Evolutionary conservation across 2,329 filamentous ascomycete genomes (phyloP), one percentile per base, ranked within the genome.

Genomic region (Ophiocordyceps camponoti-floridani): DNA sequence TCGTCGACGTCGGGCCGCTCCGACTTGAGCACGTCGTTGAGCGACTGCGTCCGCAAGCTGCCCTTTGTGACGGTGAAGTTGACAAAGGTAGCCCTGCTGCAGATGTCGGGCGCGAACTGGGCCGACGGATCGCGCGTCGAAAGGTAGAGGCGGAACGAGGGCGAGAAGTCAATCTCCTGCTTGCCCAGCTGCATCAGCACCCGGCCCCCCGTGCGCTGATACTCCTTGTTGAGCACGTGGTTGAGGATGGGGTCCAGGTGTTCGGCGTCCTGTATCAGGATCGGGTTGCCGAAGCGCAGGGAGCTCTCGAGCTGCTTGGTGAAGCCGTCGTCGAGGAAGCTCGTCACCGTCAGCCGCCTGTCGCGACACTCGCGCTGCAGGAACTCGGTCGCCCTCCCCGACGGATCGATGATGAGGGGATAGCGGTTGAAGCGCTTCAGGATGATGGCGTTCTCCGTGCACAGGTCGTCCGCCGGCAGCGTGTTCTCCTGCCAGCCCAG

Each of bases 51-150:
- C 66, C 94, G 91, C 57, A 98, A 72, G 70, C 89, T 96, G 74
- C 91, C 95, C 66, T 96, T 89, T 4, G 91, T 98, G 50, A 98
- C 89, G 1, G 93, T 96, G 55, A 98, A 98, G 66, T 98, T 98
- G 73, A 98, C 91, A 64, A 98, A 94, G 0, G 93, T 98, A 7
- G 91, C 96, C 56, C 93, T 78, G 70, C 87, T 94, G 77, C 93
- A 98, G 50, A 98, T 86, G 58, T 98, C 91, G 0, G 91, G 93
- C 8, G 91, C 79, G 60, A 98, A 98, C 8, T 82, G 85, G 26
- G 91, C 89, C 40, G 93, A 98, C 1, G 93, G 93, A 66, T 98
- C 91, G 55, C 89, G 75, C 2, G 93, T 98, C 0, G 89, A 95
- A 37, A 98, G 69, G 61, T 94, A 98, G 30, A 98, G 73, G 65